Conservation (phyloP, 257 asterid species). For the Lycium barbarum region DNA sequence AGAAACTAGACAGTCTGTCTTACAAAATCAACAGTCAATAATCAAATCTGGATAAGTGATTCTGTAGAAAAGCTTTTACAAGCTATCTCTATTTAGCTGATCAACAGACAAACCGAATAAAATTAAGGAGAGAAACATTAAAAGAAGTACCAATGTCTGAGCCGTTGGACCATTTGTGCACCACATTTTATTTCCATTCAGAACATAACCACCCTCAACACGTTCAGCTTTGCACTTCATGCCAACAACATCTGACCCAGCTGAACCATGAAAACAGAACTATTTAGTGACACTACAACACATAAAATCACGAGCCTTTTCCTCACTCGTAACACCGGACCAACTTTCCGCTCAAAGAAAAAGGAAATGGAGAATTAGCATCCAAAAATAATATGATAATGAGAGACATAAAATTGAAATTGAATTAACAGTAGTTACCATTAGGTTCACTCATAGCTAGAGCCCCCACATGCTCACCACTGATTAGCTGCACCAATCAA, state of each 20-base stretch:
- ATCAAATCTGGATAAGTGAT: neutral
- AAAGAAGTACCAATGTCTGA: constrained; percentile 73
- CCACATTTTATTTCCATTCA: constrained; percentile 99
- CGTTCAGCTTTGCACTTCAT: constrained; percentile 98
- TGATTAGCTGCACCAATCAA: constrained; percentile 72
- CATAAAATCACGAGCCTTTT: constrained; percentile 17
- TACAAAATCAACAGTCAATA: neutral
- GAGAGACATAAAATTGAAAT: constrained; percentile 1
- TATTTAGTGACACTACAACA: constrained; percentile 7
- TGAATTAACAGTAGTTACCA: constrained; percentile 51
- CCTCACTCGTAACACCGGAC: neutral
- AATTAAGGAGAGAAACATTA: constrained; percentile 13
- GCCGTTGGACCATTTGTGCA: constrained; percentile 98
- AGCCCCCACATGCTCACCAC: constrained; percentile 98
- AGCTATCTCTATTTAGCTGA: neutral
- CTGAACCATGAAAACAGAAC: constrained; percentile 46
- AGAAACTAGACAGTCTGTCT: neutral
- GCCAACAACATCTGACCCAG: constrained; percentile 98
- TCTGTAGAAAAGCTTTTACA: neutral
- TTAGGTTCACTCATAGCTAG: constrained; percentile 99
- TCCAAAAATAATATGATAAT: neutral
- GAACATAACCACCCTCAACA: constrained; percentile 83
- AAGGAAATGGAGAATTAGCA: neutral
- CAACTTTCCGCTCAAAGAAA: neutral
- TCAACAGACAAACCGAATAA: neutral